Percentiles rank a stretch among this genome's conserved stretches.
Evolutionary conservation across 345 rosid species (phyloP).

Genomic region (Noccaea caerulescens): DNA sequence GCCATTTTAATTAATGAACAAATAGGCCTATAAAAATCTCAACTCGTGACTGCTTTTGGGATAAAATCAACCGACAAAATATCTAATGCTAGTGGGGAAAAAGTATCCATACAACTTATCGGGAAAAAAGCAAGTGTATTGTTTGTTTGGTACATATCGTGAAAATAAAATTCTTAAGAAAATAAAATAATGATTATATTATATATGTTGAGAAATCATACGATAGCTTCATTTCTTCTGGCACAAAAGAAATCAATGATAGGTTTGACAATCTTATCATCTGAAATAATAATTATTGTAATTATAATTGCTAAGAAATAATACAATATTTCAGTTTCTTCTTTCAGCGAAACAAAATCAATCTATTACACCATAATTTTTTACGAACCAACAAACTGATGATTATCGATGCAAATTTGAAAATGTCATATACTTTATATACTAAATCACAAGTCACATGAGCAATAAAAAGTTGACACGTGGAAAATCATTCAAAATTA

Average conservation of each 20-base stretch:
- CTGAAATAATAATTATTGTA: neutral
- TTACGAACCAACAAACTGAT: neutral
- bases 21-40: neutral
- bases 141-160: neutral
- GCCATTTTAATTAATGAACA: neutral
- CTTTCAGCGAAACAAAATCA: neutral
- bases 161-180: too few species aligned
- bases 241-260: too few species aligned
- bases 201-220: too few species aligned
- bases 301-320: neutral
- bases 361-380: neutral
- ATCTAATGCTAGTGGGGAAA: conserved; percentile 41
- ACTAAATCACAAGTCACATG: too few species aligned
- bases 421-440: too few species aligned
- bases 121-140: neutral
- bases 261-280: neutral
- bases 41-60: conserved; percentile 31
- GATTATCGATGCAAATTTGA: neutral
- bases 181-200: too few species aligned
- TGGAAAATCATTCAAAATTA: too few species aligned
- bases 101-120: conserved; percentile 22
- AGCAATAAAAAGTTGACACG: too few species aligned
- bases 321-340: neutral
- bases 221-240: too few species aligned
- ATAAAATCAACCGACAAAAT: conserved; percentile 23